Evolutionary conservation across 768 basidiomycete species (phyloP), one percentile per base, ranked within the genome.

Genomic region (Boletus sp.): DNA sequence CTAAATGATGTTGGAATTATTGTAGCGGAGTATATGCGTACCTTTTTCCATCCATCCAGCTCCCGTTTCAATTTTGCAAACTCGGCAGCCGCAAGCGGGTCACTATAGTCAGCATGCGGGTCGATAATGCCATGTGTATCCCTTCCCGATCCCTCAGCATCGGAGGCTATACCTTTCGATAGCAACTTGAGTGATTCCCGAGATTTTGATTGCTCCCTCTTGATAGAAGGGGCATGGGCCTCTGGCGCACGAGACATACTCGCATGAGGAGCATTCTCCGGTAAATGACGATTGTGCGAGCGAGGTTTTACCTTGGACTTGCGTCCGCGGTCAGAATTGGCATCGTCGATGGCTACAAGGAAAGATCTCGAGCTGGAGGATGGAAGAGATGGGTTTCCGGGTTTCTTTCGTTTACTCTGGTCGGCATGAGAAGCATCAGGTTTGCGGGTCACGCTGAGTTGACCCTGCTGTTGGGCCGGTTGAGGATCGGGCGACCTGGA

Each of bases 51-150:
- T 6, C 59, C 54, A 47, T 87, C 85, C 5, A 86, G 64, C 60
- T 90, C 86, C 35, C 76, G 78, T 67, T 77, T 82, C 69, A 86
- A 69, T 37, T 75, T 76, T n/a, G 80, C 79, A 52, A 77, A 77
- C 63, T 86, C 84, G 12, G 79, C 75, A 12, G 71, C 65, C 6
- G 80, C 76, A 57, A 79, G 56, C 8, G 78, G 68, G 0, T 78
- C 78, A 41, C 41, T 59, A 30, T 66, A 70, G 12, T 66, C 70
- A 14, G 41, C 18, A 29, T 67, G 55, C 17, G 54, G 9, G 40
- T 63, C 64, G n/a, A 54, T 15, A 24, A 62, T n/a, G 8, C 47
- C 58, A 46, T 62, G 61, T 2, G 50, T 24, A 5, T 71, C 70
- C 42, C 56, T 66, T 17, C 64, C 67, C 1, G 67, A 66, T 28